These are phyloP conservation scores for Paraphoma chrysanthemicola DNA, from an alignment of 2,329 filamentous ascomycete species.

Conservation along the genomic window DNA sequence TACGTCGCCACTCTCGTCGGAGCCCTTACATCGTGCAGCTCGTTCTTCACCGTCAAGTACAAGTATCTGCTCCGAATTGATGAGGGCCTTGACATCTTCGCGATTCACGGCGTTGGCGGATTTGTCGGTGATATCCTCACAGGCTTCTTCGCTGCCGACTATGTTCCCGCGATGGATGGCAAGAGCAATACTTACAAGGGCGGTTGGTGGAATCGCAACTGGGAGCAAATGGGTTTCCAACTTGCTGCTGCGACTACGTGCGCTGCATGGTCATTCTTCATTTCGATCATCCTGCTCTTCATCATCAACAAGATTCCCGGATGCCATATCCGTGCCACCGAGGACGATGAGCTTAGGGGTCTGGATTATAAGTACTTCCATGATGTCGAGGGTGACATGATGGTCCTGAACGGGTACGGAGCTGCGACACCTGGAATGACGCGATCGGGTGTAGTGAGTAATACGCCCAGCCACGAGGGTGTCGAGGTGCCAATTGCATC, in stretches of 20 bases:
- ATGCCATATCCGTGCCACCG: conserved; percentile 61
- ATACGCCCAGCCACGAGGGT: conserved; percentile 27
- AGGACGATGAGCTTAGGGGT: conserved; percentile 63
- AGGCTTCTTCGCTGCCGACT: conserved; percentile 62
- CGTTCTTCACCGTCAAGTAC: conserved; percentile 54
- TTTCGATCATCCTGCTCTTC: conserved; percentile 61
- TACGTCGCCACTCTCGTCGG: conserved; percentile 62
- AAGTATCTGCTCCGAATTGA: conserved; percentile 63
- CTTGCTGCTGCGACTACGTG: conserved; percentile 65
- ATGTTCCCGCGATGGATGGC: conserved; percentile 61
- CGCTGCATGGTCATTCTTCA: conserved; percentile 61
- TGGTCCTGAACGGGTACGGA: conserved; percentile 29
- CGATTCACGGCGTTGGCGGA: conserved; percentile 66
- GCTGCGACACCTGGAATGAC: conserved; percentile 16
- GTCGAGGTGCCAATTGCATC: conserved; percentile 18
- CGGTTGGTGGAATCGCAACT: conserved; percentile 61
- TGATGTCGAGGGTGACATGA: conserved; percentile 35
- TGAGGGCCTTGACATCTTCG: conserved; percentile 67
- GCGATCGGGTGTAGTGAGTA: conserved; percentile 13
- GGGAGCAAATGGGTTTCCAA: conserved; percentile 63
- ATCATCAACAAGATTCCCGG: conserved; percentile 66
- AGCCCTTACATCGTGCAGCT: conserved; percentile 57
- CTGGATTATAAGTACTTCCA: conserved; percentile 61
- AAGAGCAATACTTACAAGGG: conserved; percentile 55
- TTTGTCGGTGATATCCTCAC: conserved; percentile 64